Percentiles rank a stretch among this genome's conserved stretches.
Conservation (phyloP, 306 rosid species). For the Casuarina equisetifolia region DNA sequence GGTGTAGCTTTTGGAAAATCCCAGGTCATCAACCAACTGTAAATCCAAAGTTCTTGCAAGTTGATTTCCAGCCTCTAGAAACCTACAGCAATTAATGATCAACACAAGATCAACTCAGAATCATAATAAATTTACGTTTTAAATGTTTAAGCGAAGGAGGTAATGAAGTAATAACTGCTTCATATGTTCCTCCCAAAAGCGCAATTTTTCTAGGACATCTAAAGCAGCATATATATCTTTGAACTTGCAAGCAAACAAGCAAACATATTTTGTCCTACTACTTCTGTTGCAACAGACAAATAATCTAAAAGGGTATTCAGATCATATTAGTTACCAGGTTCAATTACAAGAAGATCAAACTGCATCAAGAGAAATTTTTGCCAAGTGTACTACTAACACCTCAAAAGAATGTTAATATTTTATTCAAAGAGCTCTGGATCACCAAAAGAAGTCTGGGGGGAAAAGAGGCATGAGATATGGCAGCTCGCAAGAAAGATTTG, state of each 20-base stretch:
- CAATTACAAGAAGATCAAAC: neutral
- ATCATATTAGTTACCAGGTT: neutral
- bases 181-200: neutral
- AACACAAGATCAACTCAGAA: neutral
- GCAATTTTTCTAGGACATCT: neutral
- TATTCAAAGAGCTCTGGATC: no score
- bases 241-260: neutral
- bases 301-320: neutral
- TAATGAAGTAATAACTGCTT: neutral
- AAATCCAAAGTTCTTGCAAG: conserved; percentile 24
- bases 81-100: conserved; percentile 20
- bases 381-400: no score
- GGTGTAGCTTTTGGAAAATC: conserved; percentile 30
- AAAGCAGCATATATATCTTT: neutral
- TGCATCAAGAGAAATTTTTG: neutral
- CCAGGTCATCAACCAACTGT: conserved; percentile 20
- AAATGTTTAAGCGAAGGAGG: neutral
- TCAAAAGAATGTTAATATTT: no score
- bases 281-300: neutral
- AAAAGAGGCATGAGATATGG: no score
- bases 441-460: no score
- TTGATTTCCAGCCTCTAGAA: conserved; percentile 24
- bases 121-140: neutral
- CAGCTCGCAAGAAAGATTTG: no score
- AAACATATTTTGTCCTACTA: neutral